Percentiles rank a stretch among this genome's conserved stretches.
These are phyloP conservation scores for Lodderomyces theae DNA, from an alignment of 1,139 yeast species.

Conservation along the genomic window DNA sequence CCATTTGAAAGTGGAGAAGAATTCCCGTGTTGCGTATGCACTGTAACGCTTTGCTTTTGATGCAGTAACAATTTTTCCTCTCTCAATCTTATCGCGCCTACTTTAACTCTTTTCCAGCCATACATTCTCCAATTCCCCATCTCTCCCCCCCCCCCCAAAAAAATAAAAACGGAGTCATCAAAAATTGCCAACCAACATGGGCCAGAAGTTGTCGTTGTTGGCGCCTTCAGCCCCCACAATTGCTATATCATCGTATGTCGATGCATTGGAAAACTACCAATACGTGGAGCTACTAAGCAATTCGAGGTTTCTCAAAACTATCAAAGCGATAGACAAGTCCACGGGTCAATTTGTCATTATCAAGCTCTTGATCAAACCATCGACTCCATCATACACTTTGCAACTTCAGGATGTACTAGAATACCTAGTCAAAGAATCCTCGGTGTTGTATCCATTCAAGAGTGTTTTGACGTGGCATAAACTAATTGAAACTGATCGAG, in stretches of 20 bases:
- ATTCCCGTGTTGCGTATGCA: too few species aligned
- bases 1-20: neutral
- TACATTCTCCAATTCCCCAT: too few species aligned
- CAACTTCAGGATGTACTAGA: slow-evolving; percentile 35
- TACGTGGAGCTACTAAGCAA: slow-evolving; percentile 71
- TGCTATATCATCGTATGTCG: slow-evolving; percentile 85
- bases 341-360: slow-evolving; percentile 67
- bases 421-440: slow-evolving; percentile 32
- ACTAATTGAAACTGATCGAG: slow-evolving; percentile 84
- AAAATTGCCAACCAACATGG: too few species aligned
- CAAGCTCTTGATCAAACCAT: slow-evolving; percentile 80
- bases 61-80: too few species aligned
- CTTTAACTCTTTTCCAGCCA: too few species aligned
- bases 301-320: slow-evolving; percentile 81
- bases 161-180: too few species aligned
- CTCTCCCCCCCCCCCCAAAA: too few species aligned
- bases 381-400: slow-evolving; percentile 34
- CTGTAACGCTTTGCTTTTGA: too few species aligned
- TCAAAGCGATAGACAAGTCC: slow-evolving; percentile 64
- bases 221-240: slow-evolving; percentile 93
- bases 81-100: neutral
- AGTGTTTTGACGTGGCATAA: slow-evolving; percentile 71
- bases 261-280: slow-evolving; percentile 70
- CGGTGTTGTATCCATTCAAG: slow-evolving; percentile 48
- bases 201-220: slow-evolving; percentile 77